Conservation (phyloP, 495 filamentous ascomycete genomes). For the Penicillium verhagenii region DNA sequence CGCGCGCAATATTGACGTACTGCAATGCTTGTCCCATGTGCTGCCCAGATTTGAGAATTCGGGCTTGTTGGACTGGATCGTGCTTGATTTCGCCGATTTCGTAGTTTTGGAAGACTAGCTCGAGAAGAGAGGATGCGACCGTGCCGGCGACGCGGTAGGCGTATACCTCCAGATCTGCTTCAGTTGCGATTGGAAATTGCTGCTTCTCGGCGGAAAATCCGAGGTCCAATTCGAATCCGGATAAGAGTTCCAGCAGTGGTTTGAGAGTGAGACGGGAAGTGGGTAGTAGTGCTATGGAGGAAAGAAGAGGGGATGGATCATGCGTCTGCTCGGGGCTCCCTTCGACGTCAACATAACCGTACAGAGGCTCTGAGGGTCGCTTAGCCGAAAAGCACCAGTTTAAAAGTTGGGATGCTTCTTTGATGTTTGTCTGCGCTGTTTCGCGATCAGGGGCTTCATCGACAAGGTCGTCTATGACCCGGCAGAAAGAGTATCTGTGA, state of each 20-base stretch:
- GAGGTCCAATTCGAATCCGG: slow-evolving; percentile 63
- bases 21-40: slow-evolving; percentile 68
- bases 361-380: background rate
- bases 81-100: background rate
- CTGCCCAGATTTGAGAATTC: slow-evolving; percentile 43
- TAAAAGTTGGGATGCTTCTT: slow-evolving; percentile 11
- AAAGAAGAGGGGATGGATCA: slow-evolving; percentile 2
- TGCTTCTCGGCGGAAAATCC: slow-evolving; percentile 33
- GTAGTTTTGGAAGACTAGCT: slow-evolving; percentile 57
- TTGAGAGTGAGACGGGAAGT: slow-evolving; percentile 45
- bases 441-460: slow-evolving; percentile 50
- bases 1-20: slow-evolving; percentile 69
- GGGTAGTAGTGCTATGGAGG: slow-evolving; percentile 48
- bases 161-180: slow-evolving; percentile 56
- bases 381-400: slow-evolving; percentile 10
- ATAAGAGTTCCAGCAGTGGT: slow-evolving; percentile 57
- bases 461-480: slow-evolving; percentile 67
- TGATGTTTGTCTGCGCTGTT: slow-evolving; percentile 5
- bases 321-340: background rate
- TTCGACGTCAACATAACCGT: slow-evolving; percentile 2
- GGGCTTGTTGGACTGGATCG: background rate
- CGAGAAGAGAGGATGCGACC: slow-evolving; percentile 62
- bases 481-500: slow-evolving; percentile 63
- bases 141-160: slow-evolving; percentile 63
- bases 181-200: slow-evolving; percentile 53